These are phyloP conservation scores for Phytophthora capsici DNA, from an alignment of 352 stramenopile genomes.

Conservation along the genomic window DNA sequence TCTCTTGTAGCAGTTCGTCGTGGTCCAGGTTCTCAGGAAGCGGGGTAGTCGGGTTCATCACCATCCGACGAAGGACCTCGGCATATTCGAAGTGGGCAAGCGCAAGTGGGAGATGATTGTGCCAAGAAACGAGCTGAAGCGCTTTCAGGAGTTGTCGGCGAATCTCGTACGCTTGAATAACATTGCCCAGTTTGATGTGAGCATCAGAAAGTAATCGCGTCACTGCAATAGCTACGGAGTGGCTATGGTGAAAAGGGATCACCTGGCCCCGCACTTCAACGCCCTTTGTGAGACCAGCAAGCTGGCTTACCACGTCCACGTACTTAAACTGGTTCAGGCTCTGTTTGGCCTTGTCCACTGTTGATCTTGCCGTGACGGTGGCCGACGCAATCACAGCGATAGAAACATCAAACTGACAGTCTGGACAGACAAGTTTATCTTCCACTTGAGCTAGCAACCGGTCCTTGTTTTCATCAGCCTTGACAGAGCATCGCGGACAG, in stretches of 20 bases:
- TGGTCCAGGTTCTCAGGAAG: constrained; percentile 27
- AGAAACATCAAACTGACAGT: constrained; percentile 32
- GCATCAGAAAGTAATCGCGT: constrained; percentile 43
- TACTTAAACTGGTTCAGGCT: constrained; percentile 40
- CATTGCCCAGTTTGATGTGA: constrained; percentile 46
- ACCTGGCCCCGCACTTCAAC: constrained; percentile 31
- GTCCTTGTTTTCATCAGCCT: constrained; percentile 11
- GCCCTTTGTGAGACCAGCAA: constrained; percentile 22
- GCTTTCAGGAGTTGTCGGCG: constrained; percentile 33
- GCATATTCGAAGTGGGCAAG: constrained; percentile 52
- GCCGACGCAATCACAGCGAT: constrained; percentile 18
- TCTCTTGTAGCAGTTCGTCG: constrained; percentile 36
- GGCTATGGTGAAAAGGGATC: constrained; percentile 41
- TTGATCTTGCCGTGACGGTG: constrained; percentile 11
- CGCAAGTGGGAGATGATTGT: constrained; percentile 42
- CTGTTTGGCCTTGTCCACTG: constrained; percentile 39
- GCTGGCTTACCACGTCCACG: constrained; percentile 28
- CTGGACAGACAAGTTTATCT: constrained; percentile 33
- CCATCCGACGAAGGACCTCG: constrained; percentile 38
- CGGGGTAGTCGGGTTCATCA: constrained; percentile 21
- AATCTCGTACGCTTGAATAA: constrained; percentile 37
- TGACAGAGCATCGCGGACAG: constrained; percentile 39
- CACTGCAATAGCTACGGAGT: constrained; percentile 41
- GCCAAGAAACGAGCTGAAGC: constrained; percentile 36
- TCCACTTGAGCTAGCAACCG: constrained; percentile 30